Evolutionary conservation across 129 eudicot genomes (phyloP), one percentile per base, ranked within the genome.

Genomic region (Lactuca sativa): DNA sequence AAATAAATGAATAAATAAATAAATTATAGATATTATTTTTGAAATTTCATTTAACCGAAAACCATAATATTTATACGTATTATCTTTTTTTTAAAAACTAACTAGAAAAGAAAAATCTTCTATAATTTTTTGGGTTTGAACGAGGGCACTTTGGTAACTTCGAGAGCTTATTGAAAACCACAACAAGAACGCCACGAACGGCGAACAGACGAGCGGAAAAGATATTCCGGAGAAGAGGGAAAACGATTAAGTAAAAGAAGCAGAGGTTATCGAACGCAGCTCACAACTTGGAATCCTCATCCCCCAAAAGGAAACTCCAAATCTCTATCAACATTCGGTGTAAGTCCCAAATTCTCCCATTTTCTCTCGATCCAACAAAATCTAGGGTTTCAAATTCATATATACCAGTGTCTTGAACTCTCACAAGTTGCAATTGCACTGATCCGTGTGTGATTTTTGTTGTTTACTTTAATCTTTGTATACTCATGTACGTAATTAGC

Each of bases 361-460:
- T 40, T 31, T 53, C 55, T 21, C 65, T 74, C 59, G 58, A 55
- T 74, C 13, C 13, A 36, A 52, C 62, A 4, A 36, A 67, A 68
- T 68, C 80, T 74, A 80, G 84, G 84, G 84, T 80, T 80, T 69
- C 55, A 34, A 66, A 51, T 77, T 77, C 76, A 31, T 41, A 69
- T 58, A 13, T 21, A 15, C 43, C 57, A 16, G 5, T 4, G 8
- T 5, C 17, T 65, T 31, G 6, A 66, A 10, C 31, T 67, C 16
- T 15, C 14, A 11, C 48, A 2, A 10, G 8, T 5, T 7, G 30
- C 12, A 25, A 48, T 71, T 6, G 25, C 59, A n/a, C 51, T 37
- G 75, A 59, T 44, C 67, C 67, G 0, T 33, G 33, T 59, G 31
- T 31, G 30, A 10, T 21, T 62, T 4, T 63, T 37, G 41, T 8